Percentiles rank a stretch among this genome's conserved stretches.
These are phyloP conservation scores for Hericium alpestre DNA, from an alignment of 768 basidiomycete genomes.

Conservation along the genomic window DNA sequence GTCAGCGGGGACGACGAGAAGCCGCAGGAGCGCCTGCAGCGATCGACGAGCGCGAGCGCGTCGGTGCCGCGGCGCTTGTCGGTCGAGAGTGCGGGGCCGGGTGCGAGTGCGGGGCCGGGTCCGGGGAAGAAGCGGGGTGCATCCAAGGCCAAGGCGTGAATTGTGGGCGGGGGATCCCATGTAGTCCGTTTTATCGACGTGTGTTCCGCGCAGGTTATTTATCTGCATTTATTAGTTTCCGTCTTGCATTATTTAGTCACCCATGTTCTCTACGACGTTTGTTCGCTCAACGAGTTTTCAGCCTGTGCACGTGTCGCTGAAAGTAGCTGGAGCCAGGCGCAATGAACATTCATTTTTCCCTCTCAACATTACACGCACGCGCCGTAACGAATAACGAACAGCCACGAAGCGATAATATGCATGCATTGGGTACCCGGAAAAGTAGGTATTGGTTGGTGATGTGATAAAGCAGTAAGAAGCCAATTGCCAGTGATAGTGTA, in stretches of 20 bases:
- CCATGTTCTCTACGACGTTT: no score
- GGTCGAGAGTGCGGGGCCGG: slow-evolving; percentile 2
- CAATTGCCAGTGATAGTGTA: background rate
- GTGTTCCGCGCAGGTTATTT: no score
- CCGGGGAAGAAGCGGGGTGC: slow-evolving; percentile 3
- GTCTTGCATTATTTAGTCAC: no score
- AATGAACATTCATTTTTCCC: background rate
- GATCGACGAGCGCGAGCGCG: slow-evolving; percentile 9
- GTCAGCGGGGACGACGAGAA: slow-evolving; percentile 24
- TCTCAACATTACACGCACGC: background rate
- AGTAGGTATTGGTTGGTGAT: background rate
- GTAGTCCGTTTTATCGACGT: no score
- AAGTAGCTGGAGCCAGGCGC: background rate
- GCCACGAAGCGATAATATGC: background rate
- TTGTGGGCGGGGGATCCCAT: no score
- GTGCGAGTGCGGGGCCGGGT: background rate
- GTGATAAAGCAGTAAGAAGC: background rate
- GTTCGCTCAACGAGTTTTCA: no score
- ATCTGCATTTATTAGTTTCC: no score
- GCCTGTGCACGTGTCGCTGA: background rate
- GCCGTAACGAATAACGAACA: background rate
- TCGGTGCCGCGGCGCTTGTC: slow-evolving; percentile 7
- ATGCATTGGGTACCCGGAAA: background rate
- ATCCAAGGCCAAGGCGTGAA: background rate
- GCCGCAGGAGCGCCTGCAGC: slow-evolving; percentile 7